These are phyloP conservation scores for Phytophthora ramorum DNA, from an alignment of 352 stramenopile genomes.

Conservation along the genomic window DNA sequence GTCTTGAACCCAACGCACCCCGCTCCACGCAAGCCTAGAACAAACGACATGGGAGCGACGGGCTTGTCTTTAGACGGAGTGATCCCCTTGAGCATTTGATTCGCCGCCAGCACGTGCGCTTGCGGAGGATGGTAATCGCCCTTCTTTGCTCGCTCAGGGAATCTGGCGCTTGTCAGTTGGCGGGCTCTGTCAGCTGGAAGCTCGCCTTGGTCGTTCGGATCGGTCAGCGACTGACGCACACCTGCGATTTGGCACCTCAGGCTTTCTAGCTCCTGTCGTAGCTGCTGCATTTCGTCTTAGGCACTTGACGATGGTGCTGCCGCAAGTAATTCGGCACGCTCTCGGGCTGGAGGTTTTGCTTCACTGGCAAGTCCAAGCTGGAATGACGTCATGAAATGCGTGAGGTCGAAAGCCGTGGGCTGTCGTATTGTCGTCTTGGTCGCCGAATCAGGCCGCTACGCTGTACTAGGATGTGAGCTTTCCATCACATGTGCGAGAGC, in stretches of 20 bases:
- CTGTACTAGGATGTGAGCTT: not conserved
- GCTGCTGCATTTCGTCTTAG: not conserved
- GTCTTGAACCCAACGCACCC: conserved; percentile 7
- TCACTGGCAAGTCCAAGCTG: conserved; percentile 1
- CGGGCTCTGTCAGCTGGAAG: not conserved
- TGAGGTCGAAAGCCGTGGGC: not conserved
- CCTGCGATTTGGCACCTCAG: not conserved
- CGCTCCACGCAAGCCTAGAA: conserved; percentile 11
- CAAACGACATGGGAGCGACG: conserved; percentile 15
- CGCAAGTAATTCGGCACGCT: not conserved
- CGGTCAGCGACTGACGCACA: not conserved
- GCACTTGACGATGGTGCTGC: not conserved
- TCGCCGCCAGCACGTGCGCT: conserved; percentile 9
- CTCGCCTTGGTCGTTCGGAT: conserved; percentile 7
- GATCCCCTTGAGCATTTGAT: conserved; percentile 10
- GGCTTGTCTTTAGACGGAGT: conserved; percentile 10
- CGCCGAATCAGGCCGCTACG: not conserved
- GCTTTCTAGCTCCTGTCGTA: not conserved
- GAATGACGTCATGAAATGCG: conserved; percentile 19
- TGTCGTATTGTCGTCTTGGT: not conserved
- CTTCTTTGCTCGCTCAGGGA: not conserved
- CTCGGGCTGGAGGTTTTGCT: not conserved
- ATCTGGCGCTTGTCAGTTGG: conserved; percentile 2
- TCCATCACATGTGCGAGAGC: not conserved
- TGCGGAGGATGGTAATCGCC: conserved; percentile 17